Percentiles rank a stretch among this genome's conserved stretches.
phyloP scores from a whole-genome alignment of 768 basidiomycete genomes.

The Phylloporus scabripes region DNA sequence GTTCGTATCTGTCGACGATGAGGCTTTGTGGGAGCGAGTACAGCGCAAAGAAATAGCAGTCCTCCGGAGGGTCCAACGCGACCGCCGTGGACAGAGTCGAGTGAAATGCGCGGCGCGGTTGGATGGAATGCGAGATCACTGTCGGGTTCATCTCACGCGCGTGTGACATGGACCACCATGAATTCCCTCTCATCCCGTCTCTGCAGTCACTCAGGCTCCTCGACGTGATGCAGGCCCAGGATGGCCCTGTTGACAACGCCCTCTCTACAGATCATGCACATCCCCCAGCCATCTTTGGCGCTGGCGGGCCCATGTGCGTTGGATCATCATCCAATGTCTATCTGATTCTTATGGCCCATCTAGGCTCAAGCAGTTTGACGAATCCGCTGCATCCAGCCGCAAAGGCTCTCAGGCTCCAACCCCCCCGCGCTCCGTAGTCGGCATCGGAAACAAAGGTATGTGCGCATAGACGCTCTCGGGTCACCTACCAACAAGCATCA shows the following conservation, averaged over 20 bases:
- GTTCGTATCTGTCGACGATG: slow-evolving; percentile 43
- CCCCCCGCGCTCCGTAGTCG: slow-evolving; percentile 78
- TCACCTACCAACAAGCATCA: neutral
- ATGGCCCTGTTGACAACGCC: slow-evolving; percentile 10
- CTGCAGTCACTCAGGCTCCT: slow-evolving; percentile 16
- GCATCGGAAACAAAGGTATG: slow-evolving; percentile 83
- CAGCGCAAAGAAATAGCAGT: slow-evolving; percentile 30
- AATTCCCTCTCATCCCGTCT: slow-evolving; percentile 8
- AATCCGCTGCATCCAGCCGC: slow-evolving; percentile 65
- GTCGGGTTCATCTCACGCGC: slow-evolving; percentile 13
- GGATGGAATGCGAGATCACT: slow-evolving; percentile 16
- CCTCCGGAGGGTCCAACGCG: slow-evolving; percentile 6
- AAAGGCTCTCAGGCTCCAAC: slow-evolving; percentile 70
- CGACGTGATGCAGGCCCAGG: slow-evolving; percentile 23
- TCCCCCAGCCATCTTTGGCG: slow-evolving; percentile 62
- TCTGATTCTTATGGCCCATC: neutral
- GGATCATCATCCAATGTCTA: neutral
- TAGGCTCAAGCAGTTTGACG: slow-evolving; percentile 78
- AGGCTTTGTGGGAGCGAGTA: slow-evolving; percentile 36
- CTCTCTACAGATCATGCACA: slow-evolving; percentile 13
- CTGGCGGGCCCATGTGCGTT: slow-evolving; percentile 69
- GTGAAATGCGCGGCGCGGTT: slow-evolving; percentile 26
- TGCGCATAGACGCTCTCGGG: neutral
- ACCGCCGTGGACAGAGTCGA: slow-evolving; percentile 26
- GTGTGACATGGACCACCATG: slow-evolving; percentile 14